These are phyloP conservation scores for Russula earlei DNA, from an alignment of 768 basidiomycete genomes.

Conservation along the genomic window DNA sequence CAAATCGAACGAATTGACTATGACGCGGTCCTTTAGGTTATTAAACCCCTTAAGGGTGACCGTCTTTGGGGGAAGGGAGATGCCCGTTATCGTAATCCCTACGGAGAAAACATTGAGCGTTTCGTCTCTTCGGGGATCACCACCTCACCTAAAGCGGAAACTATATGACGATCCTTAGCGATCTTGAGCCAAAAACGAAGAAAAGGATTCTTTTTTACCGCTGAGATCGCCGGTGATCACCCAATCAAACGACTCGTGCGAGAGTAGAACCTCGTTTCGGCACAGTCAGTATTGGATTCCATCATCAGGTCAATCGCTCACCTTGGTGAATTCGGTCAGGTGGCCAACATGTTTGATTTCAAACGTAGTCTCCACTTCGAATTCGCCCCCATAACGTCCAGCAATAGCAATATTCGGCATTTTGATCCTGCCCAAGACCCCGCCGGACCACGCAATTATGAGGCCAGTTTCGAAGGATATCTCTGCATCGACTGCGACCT, in stretches of 20 bases:
- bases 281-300: background rate
- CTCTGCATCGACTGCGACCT: slow-evolving; percentile 46
- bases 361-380: slow-evolving; percentile 48
- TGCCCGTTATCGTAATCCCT: slow-evolving; percentile 51
- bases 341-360: slow-evolving; percentile 46
- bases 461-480: slow-evolving; percentile 59
- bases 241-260: slow-evolving; percentile 60
- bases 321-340: slow-evolving; percentile 58
- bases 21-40: slow-evolving; percentile 51
- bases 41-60: slow-evolving; percentile 66
- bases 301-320: slow-evolving; percentile 13
- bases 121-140: too few species aligned
- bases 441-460: slow-evolving; percentile 49
- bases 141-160: slow-evolving; percentile 45
- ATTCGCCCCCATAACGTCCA: slow-evolving; percentile 54
- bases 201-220: slow-evolving; percentile 28
- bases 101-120: too few species aligned
- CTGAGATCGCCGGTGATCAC: slow-evolving; percentile 54
- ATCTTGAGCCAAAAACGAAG: background rate
- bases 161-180: slow-evolving; percentile 26
- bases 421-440: slow-evolving; percentile 47
- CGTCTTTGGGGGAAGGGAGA: slow-evolving; percentile 44
- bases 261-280: slow-evolving; percentile 39
- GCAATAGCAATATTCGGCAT: slow-evolving; percentile 50
- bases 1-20: slow-evolving; percentile 58